phyloP scores from a whole-genome alignment of 768 basidiomycete genomes.

The Mycena maculata region DNA sequence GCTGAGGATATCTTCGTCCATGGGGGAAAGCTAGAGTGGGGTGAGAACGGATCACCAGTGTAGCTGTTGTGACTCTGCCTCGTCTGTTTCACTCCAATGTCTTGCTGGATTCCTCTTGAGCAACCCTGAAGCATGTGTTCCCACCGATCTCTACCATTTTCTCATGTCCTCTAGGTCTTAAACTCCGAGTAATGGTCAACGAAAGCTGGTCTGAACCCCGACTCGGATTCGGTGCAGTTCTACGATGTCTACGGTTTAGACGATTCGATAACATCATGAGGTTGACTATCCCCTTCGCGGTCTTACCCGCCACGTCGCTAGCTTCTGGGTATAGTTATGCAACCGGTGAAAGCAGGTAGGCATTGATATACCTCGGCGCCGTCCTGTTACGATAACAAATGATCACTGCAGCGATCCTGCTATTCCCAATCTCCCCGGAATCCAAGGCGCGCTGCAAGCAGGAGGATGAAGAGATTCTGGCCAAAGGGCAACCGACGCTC shows the following conservation, averaged over 20 bases:
- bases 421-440: conserved; percentile 78
- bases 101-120: conserved; percentile 86
- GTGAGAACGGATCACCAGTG: too few species aligned
- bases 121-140: conserved; percentile 60
- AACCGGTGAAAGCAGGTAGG: conserved; percentile 88
- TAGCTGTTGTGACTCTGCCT: too few species aligned
- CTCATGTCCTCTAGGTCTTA: conserved; percentile 52
- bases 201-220: conserved; percentile 72
- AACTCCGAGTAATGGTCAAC: conserved; percentile 78
- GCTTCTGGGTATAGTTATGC: conserved; percentile 76
- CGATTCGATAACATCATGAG: conserved; percentile 67
- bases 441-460: conserved; percentile 61
- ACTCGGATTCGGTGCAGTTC: conserved; percentile 65
- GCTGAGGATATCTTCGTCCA: conserved; percentile 86
- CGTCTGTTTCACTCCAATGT: too few species aligned
- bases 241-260: conserved; percentile 82
- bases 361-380: too few species aligned
- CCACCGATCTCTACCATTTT: conserved; percentile 7
- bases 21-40: conserved; percentile 33
- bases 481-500: conserved; percentile 57
- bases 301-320: conserved; percentile 44
- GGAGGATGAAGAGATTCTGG: conserved; percentile 69
- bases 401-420: conserved; percentile 80
- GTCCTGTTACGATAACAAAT: too few species aligned
- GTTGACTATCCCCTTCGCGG: too few species aligned